A percentile compares a stretch with the other conserved stretches of the same genome.
These are phyloP conservation scores for Paecilomyces sp. DNA, from an alignment of 2,329 filamentous ascomycete genomes.

Conservation along the genomic window DNA sequence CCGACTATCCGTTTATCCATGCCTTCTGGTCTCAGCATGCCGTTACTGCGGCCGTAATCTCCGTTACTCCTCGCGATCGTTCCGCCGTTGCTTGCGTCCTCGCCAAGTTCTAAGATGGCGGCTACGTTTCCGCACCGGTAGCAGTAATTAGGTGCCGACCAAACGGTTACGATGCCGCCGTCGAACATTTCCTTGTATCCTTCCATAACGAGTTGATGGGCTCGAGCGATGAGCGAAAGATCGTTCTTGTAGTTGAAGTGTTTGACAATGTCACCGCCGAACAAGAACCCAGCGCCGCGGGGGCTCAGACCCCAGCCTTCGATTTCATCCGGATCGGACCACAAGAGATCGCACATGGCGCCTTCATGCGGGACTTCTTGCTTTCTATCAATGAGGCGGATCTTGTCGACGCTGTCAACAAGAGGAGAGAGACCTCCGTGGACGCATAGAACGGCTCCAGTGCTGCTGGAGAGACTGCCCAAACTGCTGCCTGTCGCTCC, in stretches of 20 bases:
- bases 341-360: conserved; percentile 96
- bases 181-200: conserved; percentile 99
- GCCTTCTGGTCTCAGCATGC: conserved; percentile 45
- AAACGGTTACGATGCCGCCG: conserved; percentile 93
- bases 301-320: conserved; percentile 95
- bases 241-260: conserved; percentile 94
- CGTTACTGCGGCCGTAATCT: conserved; percentile 35
- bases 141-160: conserved; percentile 95
- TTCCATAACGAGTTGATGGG: conserved; percentile 98
- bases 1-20: conserved; percentile 47
- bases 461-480: conserved; percentile 41
- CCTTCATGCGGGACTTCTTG: conserved; percentile 98
- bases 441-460: conserved; percentile 86
- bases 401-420: conserved; percentile 92
- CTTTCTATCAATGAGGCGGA: conserved; percentile 87
- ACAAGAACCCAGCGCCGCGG: conserved; percentile 89
- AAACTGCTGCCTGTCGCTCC: conserved; percentile 65
- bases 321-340: conserved; percentile 97
- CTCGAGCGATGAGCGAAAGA: conserved; percentile 81
- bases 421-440: conserved; percentile 89
- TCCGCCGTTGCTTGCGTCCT: conserved; percentile 71
- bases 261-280: conserved; percentile 92
- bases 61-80: conserved; percentile 58
- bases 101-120: conserved; percentile 84
- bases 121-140: conserved; percentile 95